Base-by-base conservation (phyloP, 495 filamentous ascomycete genomes). In the Hypoxylon fuscum region DNA sequence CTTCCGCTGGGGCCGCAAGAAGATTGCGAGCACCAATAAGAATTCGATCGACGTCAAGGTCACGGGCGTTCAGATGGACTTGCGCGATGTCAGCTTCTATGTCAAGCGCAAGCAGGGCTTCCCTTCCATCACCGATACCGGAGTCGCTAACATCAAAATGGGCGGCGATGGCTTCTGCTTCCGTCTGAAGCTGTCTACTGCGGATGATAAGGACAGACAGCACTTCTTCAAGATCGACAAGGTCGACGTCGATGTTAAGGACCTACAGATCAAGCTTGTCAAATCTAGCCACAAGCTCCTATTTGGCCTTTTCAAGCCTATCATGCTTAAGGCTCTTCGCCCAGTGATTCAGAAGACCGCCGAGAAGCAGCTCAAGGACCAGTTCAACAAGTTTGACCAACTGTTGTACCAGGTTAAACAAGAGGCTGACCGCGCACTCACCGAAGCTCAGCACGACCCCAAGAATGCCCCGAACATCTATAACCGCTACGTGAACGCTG, bases 41-140 rank as follows among this genome's bases (percentile, higher is more conserved):
- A 92, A 96, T 75, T 88, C 90, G 66, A 79, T 92, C 35, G 88
- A 93, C 81, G 80, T 98, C 40, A 89, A 90, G 32, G 89, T 90
- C 4, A 95, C 92, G 46, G 93, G 93, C 15, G 85, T 98, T 47
- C 95, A 98, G 78, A 90, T 90, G 82, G 90, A 93, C 59, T 74
- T 94, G 67, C 81, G 84, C 62, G 95, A 98, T 74, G 90, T 98
- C 47, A 90, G 88, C 79, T 98, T 96, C 81, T 94, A 97, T 74
- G 83, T 98, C 79, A 93, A 96, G 76, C 90, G 88, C 77, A 98
- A 98, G 83, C 81, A 96, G 71, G 96, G 96, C 38, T 97, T 97
- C 81, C 96, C 94, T 2, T 85, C 90, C 10, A 80, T 98, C 72
- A 93, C 86, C 42, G 95, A 98, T 68, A 89, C 83, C 2, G 95